phyloP scores from a whole-genome alignment of 805 yeast species.

The Schizosaccharomyces lindneri region DNA sequence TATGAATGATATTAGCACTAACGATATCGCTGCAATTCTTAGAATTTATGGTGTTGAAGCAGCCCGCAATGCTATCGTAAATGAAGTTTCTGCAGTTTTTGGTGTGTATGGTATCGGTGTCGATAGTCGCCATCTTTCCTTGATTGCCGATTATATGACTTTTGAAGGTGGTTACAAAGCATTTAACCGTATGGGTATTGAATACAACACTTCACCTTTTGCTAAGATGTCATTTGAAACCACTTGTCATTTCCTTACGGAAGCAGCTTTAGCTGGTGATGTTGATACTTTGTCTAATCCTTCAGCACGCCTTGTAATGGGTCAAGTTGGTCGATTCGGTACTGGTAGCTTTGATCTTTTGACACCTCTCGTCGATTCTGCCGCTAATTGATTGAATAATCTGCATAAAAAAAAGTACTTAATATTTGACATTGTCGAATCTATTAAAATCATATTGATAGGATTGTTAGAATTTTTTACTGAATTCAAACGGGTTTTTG shows the following conservation, averaged over 20 bases:
- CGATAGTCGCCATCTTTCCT: conserved; percentile 77
- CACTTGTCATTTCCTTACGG: conserved; percentile 87
- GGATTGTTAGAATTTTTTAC: background rate
- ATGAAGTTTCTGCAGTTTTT: conserved; percentile 87
- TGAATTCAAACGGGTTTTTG: background rate
- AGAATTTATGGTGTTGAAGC: conserved; percentile 95
- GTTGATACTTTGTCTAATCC: conserved; percentile 75
- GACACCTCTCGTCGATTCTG: conserved; percentile 1
- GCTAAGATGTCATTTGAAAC: conserved; percentile 98
- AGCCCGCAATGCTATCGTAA: conserved; percentile 88
- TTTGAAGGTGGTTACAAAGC: conserved; percentile 93
- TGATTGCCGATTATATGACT: conserved; percentile 97
- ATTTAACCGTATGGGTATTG: conserved; percentile 95
- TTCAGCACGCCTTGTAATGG: conserved; percentile 77
- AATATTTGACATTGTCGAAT: too few species aligned
- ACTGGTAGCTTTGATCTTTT: conserved; percentile 80
- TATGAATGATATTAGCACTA: conserved; percentile 70
- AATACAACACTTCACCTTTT: conserved; percentile 79
- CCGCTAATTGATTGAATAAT: conserved; percentile 2
- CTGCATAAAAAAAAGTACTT: background rate
- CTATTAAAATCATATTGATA: background rate
- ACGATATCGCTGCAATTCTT: conserved; percentile 78
- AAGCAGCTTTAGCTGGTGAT: conserved; percentile 83
- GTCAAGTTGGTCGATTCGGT: conserved; percentile 75
- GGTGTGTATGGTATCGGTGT: conserved; percentile 89